Evolutionary conservation across 345 rosid genomes (phyloP).

Genomic region (Toxicodendron radicans): DNA sequence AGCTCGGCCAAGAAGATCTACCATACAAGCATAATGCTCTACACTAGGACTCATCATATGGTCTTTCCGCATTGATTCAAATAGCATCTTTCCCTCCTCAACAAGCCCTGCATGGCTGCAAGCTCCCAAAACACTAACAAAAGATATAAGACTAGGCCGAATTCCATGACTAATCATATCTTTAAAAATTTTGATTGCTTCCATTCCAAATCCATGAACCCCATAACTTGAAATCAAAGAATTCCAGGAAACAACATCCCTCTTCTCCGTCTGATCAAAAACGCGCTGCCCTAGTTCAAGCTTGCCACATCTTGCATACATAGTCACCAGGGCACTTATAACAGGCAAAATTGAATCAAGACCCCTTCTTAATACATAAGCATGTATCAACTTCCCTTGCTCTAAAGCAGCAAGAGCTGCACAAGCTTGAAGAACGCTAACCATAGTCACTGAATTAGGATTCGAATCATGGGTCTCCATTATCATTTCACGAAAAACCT

Average conservation of each 20-base stretch:
- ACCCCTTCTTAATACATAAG: constrained; percentile 67
- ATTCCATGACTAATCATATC: constrained; percentile 65
- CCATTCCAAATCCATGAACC: constrained; percentile 75
- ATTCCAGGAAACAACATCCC: constrained; percentile 87
- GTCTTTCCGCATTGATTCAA: constrained; percentile 54
- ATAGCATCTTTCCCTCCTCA: constrained; percentile 71
- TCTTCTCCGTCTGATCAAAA: constrained; percentile 62
- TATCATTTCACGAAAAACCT: constrained; percentile 70
- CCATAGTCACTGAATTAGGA: constrained; percentile 83
- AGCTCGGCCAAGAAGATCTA: constrained; percentile 94
- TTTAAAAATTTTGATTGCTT: constrained; percentile 60
- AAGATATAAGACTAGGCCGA: constrained; percentile 62
- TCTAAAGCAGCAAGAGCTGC: constrained; percentile 81
- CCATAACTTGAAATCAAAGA: constrained; percentile 82
- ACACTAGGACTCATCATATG: constrained; percentile 62
- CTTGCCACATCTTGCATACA: constrained; percentile 86
- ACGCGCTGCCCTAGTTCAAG: constrained; percentile 61
- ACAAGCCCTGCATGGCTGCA: constrained; percentile 93
- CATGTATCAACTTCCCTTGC: constrained; percentile 84
- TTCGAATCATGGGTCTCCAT: constrained; percentile 38
- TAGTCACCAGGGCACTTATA: constrained; percentile 68
- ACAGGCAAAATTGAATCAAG: constrained; percentile 79
- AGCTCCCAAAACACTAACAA: constrained; percentile 81
- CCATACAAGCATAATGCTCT: constrained; percentile 98
- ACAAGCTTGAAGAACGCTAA: constrained; percentile 92